Evolutionary conservation across 2,329 filamentous ascomycete genomes (phyloP).

Genomic region (Botrytis sinoallii): DNA sequence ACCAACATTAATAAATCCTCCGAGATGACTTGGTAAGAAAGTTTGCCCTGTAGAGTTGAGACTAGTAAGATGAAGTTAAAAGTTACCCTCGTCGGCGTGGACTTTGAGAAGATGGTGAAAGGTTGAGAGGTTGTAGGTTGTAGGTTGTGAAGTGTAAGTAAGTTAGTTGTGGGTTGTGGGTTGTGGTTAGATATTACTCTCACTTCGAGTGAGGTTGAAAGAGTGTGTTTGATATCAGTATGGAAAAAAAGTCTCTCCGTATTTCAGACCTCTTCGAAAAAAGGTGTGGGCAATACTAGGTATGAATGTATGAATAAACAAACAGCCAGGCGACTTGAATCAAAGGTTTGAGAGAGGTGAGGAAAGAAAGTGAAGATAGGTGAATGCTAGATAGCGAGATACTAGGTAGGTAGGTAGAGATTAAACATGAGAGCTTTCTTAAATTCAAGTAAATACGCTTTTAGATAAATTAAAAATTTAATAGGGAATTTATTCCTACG

Average conservation of each 20-base stretch:
- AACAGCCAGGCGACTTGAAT: not conserved
- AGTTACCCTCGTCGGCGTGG: not conserved
- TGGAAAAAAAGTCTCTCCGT: not conserved
- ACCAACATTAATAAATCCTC: not conserved
- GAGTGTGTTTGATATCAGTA: not conserved
- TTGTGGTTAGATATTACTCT: not conserved
- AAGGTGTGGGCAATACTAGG: not conserved
- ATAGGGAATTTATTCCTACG: not conserved
- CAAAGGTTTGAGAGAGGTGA: not conserved
- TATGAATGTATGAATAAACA: not conserved
- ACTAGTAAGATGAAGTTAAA: not conserved
- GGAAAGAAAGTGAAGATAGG: not conserved
- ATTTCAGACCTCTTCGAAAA: not conserved
- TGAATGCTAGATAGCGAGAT: not conserved
- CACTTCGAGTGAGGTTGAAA: not conserved
- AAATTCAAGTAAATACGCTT: not conserved
- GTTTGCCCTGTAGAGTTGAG: not conserved
- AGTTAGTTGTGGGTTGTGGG: not conserved
- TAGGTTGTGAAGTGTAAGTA: not conserved
- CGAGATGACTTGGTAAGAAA: not conserved
- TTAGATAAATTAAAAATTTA: not conserved
- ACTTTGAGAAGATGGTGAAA: not conserved
- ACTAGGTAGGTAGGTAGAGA: not conserved
- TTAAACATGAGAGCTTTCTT: not conserved
- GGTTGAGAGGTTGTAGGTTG: not conserved